phyloP scores from a whole-genome alignment of 139 green algal genomes.

The Tetraselmis chui region DNA sequence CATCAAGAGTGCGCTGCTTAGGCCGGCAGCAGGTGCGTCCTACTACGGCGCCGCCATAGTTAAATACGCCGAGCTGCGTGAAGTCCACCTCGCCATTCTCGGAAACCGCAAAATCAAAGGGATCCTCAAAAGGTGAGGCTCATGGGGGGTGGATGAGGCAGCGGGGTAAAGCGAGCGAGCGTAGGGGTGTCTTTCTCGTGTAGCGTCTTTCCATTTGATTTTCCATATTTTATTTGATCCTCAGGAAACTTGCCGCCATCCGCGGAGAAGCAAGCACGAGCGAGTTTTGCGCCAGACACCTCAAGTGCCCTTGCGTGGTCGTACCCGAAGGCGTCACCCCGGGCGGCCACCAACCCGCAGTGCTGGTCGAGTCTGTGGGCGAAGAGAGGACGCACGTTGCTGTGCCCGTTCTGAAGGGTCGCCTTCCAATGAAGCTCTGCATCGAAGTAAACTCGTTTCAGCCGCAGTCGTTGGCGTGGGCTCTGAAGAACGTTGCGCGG shows the following conservation, averaged over 20 bases:
- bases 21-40: background rate
- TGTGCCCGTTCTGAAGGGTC: background rate
- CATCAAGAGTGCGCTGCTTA: background rate
- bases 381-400: background rate
- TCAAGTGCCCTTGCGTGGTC: background rate
- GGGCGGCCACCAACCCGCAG: background rate
- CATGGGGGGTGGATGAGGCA: background rate
- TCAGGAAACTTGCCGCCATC: background rate
- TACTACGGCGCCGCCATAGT: background rate
- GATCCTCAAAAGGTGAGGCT: background rate
- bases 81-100: background rate
- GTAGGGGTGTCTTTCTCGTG: too few relatives aligned
- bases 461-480: background rate
- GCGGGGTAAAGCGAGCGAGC: too few relatives aligned
- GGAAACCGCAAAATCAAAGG: background rate
- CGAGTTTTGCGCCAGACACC: background rate
- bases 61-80: background rate
- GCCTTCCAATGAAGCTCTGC: background rate
- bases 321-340: background rate
- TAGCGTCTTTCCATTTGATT: too few relatives aligned
- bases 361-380: background rate
- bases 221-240: background rate
- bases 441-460: background rate
- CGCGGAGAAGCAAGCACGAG: background rate
- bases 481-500: background rate